Evolutionary conservation across 2,329 filamentous ascomycete species (phyloP).

Genomic region (Colletotrichum orchidophilum): DNA sequence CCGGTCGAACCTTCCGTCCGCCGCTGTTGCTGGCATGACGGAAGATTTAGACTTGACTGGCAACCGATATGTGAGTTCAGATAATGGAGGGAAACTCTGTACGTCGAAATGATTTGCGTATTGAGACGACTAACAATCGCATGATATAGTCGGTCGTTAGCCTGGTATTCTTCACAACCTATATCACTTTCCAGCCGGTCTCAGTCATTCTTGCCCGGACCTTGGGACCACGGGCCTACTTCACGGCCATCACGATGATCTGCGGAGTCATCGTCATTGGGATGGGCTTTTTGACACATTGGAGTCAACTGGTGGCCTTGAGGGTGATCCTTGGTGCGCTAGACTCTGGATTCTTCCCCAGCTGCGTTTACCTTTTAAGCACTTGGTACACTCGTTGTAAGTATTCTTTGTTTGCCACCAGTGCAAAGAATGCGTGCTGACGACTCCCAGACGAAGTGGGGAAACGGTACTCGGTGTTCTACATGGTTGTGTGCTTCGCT

Average conservation of each 20-base stretch:
- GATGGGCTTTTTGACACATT: slow-evolving; percentile 37
- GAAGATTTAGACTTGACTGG: slow-evolving; percentile 29
- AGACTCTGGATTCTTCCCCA: slow-evolving; percentile 56
- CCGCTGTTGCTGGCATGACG: slow-evolving; percentile 34
- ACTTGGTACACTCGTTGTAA: slow-evolving; percentile 72
- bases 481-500: slow-evolving; percentile 39
- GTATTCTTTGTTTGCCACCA: slow-evolving; percentile 47
- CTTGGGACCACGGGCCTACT: slow-evolving; percentile 37
- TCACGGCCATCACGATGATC: slow-evolving; percentile 34
- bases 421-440: slow-evolving; percentile 58
- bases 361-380: slow-evolving; percentile 65
- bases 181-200: slow-evolving; percentile 37
- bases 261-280: slow-evolving; percentile 39
- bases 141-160: slow-evolving; percentile 30
- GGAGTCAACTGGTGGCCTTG: slow-evolving; percentile 30
- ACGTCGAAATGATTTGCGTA: neutral
- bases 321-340: slow-evolving; percentile 35
- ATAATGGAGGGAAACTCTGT: neutral
- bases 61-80: slow-evolving; percentile 31
- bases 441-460: slow-evolving; percentile 61
- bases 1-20: slow-evolving; percentile 32
- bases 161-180: slow-evolving; percentile 38
- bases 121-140: neutral
- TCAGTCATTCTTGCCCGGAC: slow-evolving; percentile 35
- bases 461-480: slow-evolving; percentile 55